A percentile compares a stretch with the other conserved stretches of the same genome.
Evolutionary conservation across 2,329 filamentous ascomycete genomes (phyloP).

Genomic region (Elsinoe arachidis): DNA sequence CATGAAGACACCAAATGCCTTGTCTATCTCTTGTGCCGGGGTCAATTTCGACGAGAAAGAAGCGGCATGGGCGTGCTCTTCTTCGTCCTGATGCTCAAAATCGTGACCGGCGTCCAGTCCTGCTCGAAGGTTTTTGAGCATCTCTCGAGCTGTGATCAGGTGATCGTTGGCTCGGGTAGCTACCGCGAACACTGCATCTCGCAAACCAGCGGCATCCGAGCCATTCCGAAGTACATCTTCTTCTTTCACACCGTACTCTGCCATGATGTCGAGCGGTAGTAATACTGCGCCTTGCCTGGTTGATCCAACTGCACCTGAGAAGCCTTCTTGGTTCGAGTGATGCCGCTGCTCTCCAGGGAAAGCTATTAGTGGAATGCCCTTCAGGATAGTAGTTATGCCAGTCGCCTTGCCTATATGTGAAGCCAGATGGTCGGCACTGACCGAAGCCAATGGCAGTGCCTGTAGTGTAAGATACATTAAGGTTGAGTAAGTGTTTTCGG

Average conservation of each 20-base stretch:
- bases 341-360: slow-evolving; percentile 57
- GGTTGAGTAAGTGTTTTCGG: slow-evolving; percentile 90
- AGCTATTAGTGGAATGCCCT: slow-evolving; percentile 80
- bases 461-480: slow-evolving; percentile 82
- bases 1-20: slow-evolving; percentile 70
- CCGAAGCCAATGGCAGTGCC: slow-evolving; percentile 65
- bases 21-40: slow-evolving; percentile 48
- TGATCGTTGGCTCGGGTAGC: slow-evolving; percentile 94
- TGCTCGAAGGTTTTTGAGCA: slow-evolving; percentile 70
- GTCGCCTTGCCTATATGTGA: slow-evolving; percentile 92
- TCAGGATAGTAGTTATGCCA: slow-evolving; percentile 77
- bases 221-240: slow-evolving; percentile 83
- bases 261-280: slow-evolving; percentile 84
- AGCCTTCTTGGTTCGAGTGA: slow-evolving; percentile 41
- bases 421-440: slow-evolving; percentile 84
- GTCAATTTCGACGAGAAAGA: slow-evolving; percentile 22
- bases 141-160: slow-evolving; percentile 84
- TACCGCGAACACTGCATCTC: slow-evolving; percentile 84
- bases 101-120: slow-evolving; percentile 72
- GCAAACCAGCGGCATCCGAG: slow-evolving; percentile 66
- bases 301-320: slow-evolving; percentile 32
- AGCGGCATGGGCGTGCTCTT: slow-evolving; percentile 48
- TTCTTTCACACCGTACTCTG: slow-evolving; percentile 67
- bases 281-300: slow-evolving; percentile 58
- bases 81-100: slow-evolving; percentile 78